A percentile compares a stretch with the other conserved stretches of the same genome.
These are phyloP conservation scores for Cyclaneusma minus DNA, from an alignment of 2,329 filamentous ascomycete genomes.

Conservation along the genomic window DNA sequence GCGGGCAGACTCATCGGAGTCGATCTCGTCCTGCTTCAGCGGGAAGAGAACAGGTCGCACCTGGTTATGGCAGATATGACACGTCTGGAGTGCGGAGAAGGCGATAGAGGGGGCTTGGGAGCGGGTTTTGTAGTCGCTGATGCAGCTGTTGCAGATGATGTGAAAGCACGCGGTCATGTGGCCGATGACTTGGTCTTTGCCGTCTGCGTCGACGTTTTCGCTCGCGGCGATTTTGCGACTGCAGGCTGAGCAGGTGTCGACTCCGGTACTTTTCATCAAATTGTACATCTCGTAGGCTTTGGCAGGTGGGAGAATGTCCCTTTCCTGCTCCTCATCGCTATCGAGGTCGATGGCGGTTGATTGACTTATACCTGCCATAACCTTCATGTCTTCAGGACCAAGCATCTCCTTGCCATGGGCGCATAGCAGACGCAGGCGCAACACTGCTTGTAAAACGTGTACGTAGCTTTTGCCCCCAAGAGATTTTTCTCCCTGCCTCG, in stretches of 20 bases:
- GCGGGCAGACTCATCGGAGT: constrained; percentile 14
- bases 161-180: constrained; percentile 82
- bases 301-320: constrained; percentile 32
- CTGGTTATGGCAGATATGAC: constrained; percentile 51
- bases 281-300: constrained; percentile 78
- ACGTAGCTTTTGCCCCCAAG: constrained; percentile 82
- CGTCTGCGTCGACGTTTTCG: constrained; percentile 35
- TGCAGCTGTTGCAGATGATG: constrained; percentile 63
- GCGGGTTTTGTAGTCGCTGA: constrained; percentile 36
- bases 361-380: constrained; percentile 66
- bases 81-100: too few relatives aligned
- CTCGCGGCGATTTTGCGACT: constrained; percentile 42
- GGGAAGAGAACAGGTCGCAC: constrained; percentile 51
- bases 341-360: constrained; percentile 82
- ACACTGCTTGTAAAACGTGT: constrained; percentile 81
- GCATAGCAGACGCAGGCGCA: constrained; percentile 77
- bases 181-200: constrained; percentile 49
- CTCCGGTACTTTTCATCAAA: constrained; percentile 68
- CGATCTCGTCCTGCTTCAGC: constrained; percentile 34
- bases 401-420: constrained; percentile 89
- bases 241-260: constrained; percentile 60
- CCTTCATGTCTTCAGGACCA: constrained; percentile 65
- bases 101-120: constrained; percentile 25
- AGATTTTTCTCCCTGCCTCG: constrained; percentile 44
- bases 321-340: constrained; percentile 51